A percentile compares a stretch with the other conserved stretches of the same genome.
Evolutionary conservation across 1,284 basidiomycete species (phyloP).

Genomic region (Ganoderma sinense): DNA sequence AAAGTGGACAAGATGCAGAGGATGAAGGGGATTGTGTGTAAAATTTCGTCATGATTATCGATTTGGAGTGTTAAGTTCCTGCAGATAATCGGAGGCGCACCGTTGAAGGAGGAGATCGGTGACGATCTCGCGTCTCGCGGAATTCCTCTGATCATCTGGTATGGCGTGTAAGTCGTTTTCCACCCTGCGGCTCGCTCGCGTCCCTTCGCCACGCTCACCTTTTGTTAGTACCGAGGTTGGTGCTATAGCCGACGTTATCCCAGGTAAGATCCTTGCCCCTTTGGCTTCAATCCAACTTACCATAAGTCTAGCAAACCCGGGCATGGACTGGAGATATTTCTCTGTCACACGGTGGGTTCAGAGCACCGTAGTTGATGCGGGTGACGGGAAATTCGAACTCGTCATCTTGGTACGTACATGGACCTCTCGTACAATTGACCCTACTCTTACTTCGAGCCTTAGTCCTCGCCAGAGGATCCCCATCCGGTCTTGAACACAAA

Average conservation of each 20-base stretch:
- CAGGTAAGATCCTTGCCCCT: constrained; percentile 13
- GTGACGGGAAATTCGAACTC: constrained; percentile 18
- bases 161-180: constrained; percentile 19
- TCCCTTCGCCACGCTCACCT: too few relatives aligned
- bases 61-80: too few relatives aligned
- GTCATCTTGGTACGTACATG: constrained; percentile 12
- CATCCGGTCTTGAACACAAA: constrained; percentile 17
- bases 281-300: background rate
- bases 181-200: background rate
- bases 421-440: background rate
- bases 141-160: constrained; percentile 16
- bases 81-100: constrained; percentile 20
- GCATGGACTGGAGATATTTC: constrained; percentile 24
- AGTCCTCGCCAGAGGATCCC: constrained; percentile 16
- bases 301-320: constrained; percentile 10
- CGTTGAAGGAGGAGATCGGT: constrained; percentile 21
- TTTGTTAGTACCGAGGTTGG: constrained; percentile 29
- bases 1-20: constrained; percentile 10
- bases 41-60: background rate
- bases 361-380: constrained; percentile 3
- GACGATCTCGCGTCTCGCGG: constrained; percentile 20
- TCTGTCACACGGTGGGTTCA: constrained; percentile 15
- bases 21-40: constrained; percentile 24
- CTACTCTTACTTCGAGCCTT: background rate
- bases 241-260: constrained; percentile 20